These are phyloP conservation scores for Penicillium paxilli DNA, from an alignment of 495 filamentous ascomycete species.

Conservation along the genomic window DNA sequence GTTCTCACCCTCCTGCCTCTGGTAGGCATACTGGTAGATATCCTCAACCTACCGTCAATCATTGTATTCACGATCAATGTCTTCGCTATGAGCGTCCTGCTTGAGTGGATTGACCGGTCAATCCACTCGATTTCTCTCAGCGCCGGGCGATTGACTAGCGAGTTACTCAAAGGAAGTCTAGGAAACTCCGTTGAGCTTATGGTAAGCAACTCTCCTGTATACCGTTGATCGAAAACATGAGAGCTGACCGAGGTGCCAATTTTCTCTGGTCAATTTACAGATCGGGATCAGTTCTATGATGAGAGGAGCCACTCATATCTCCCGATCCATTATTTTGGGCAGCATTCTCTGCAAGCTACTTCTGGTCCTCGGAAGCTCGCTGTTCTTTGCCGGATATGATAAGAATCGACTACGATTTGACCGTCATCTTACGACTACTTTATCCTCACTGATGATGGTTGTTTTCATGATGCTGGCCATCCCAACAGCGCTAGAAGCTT, in stretches of 20 bases:
- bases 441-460: conserved; percentile 28
- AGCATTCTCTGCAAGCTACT: conserved; percentile 25
- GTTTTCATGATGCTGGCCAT: conserved; percentile 21
- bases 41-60: conserved; percentile 1
- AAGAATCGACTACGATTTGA: conserved; percentile 25
- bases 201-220: conserved; percentile 3
- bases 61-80: conserved; percentile 23
- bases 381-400: conserved; percentile 20
- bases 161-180: conserved; percentile 27
- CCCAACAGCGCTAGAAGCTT: conserved; percentile 28
- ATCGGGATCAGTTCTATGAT: conserved; percentile 19
- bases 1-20: conserved; percentile 4
- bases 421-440: conserved; percentile 18
- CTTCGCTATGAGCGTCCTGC: conserved; percentile 13
- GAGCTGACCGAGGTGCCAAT: neutral
- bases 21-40: conserved; percentile 12
- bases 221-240: neutral
- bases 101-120: conserved; percentile 15
- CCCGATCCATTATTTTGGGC: conserved; percentile 20
- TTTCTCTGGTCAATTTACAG: neutral
- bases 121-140: conserved; percentile 14
- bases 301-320: conserved; percentile 9
- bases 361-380: conserved; percentile 24
- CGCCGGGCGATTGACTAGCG: conserved; percentile 8
- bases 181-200: conserved; percentile 29